phyloP scores from a whole-genome alignment of 208 protist species.

The Trypanosoma congolense region DNA sequence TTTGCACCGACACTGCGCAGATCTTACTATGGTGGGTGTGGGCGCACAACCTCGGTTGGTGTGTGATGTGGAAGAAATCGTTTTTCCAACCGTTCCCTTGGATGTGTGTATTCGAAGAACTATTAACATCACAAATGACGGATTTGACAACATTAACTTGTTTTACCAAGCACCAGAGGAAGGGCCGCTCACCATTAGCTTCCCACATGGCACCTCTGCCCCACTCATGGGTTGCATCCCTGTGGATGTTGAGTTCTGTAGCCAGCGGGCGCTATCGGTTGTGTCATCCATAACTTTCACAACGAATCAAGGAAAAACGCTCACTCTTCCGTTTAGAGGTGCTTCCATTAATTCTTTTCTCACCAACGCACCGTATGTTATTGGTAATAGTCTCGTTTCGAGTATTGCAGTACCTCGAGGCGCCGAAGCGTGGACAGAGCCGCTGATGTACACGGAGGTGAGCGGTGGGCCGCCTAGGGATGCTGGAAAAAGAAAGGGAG shows the following conservation, averaged over 20 bases:
- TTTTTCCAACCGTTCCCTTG: constrained; percentile 87
- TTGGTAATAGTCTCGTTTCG: constrained; percentile 19
- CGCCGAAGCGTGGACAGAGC: constrained; percentile 14
- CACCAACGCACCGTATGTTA: constrained; percentile 48
- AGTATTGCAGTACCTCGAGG: constrained; percentile 14
- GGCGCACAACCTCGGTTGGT: constrained; percentile 74
- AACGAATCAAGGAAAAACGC: constrained; percentile 60
- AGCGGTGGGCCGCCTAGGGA: neutral
- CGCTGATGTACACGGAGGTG: constrained; percentile 26
- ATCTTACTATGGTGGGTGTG: constrained; percentile 45
- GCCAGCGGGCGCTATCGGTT: constrained; percentile 71
- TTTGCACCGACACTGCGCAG: constrained; percentile 35
- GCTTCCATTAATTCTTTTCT: constrained; percentile 88
- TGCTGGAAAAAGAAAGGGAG: neutral
- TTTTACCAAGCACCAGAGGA: constrained; percentile 56
- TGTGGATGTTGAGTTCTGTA: constrained; percentile 65
- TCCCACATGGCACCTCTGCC: constrained; percentile 62
- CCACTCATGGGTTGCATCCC: constrained; percentile 26
- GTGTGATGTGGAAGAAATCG: constrained; percentile 68
- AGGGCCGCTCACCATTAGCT: constrained; percentile 69
- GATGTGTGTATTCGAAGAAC: constrained; percentile 54
- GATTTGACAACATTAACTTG: constrained; percentile 89
- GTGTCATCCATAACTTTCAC: constrained; percentile 81
- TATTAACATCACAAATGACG: constrained; percentile 87
- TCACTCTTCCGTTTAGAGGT: constrained; percentile 74